Conservation (phyloP, 2,329 filamentous ascomycete species). For the Pezicula radicicola region DNA sequence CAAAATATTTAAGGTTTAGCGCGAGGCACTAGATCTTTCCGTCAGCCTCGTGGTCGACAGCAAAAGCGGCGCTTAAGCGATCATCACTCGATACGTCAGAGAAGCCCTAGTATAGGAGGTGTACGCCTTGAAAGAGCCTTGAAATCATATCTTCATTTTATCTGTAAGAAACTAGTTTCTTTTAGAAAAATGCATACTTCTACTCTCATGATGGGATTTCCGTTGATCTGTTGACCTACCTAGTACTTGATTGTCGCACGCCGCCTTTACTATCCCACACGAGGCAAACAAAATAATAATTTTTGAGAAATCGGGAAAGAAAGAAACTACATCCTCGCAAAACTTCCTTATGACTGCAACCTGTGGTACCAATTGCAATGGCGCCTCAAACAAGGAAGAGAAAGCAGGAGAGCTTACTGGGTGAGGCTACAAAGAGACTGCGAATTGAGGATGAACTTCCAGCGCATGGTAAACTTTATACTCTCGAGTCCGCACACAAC, state of each 20-base stretch:
- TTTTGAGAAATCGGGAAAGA: background rate
- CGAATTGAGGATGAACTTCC: constrained; percentile 10
- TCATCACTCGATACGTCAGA: too few relatives aligned
- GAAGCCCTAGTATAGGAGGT: too few relatives aligned
- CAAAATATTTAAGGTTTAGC: constrained; percentile 25
- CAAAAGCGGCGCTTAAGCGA: background rate
- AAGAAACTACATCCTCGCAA: constrained; percentile 6
- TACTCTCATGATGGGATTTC: too few relatives aligned
- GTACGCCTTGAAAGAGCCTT: background rate
- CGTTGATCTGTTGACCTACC: too few relatives aligned
- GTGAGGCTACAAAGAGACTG: constrained; percentile 17
- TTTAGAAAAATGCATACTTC: too few relatives aligned
- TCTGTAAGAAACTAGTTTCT: too few relatives aligned
- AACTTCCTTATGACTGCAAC: constrained; percentile 4
- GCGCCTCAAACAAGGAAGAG: constrained; percentile 18
- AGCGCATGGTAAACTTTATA: constrained; percentile 9
- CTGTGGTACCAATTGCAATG: constrained; percentile 13
- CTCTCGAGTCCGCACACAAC: constrained; percentile 2
- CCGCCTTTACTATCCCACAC: background rate
- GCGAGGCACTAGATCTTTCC: constrained; percentile 4
- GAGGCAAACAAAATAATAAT: background rate
- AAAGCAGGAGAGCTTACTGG: constrained; percentile 11
- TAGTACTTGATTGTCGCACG: background rate
- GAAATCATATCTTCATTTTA: background rate
- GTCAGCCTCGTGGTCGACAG: background rate